Base-by-base conservation (phyloP, 352 stramenopile genomes). In the Nothophytophthora sp. region DNA sequence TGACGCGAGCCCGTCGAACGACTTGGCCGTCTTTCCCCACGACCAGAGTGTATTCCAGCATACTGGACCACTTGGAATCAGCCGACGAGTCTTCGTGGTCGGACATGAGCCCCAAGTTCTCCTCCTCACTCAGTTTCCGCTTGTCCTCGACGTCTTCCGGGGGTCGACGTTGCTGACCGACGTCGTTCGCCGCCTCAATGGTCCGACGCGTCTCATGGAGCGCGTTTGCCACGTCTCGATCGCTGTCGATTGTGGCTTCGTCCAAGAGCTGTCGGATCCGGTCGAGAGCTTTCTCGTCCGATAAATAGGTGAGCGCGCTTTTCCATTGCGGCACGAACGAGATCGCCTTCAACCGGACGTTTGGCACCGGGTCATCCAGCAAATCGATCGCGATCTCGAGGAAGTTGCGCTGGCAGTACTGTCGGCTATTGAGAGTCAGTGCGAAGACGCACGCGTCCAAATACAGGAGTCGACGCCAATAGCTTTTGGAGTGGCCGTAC, bases 41-140 rank as follows among this genome's bases (percentile, higher is more conserved):
- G 12, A 91, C 79, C 15, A 93, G 53, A 22, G 83, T 91, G 52
- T 93, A 93, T 50, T 93, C 83, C 4, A 93, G 75, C 83, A 93
- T 93, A 50, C 78, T 90, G 1, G 78, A 90, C 83, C 83, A 93
- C 20, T 90, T 90, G 13, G 81, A 86, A 35, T 93, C 83, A 22
- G 79, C 73, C 4, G 77, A 85, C 10, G 78, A 87, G 52, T 91
- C 80, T 49, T 93, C 83, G 22, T 93, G 83, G 37, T 93, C 83
- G 0, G 76, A 80, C 37, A 76, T 69, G 33, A 93, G 48, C 0
- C 73, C 67, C 7, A 81, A 45, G 24, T 59, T 73, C 27, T 93
- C 81, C 30, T 93, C 83, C 32, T 88, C 75, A 8, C 54, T 54
- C 5, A 84, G 58, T 18, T 77, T 70, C 10, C 76, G 63, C 32